Evolutionary conservation across 495 filamentous ascomycete genomes (phyloP), one percentile per base, ranked within the genome.

Genomic region (Trichoderma reesei): DNA sequence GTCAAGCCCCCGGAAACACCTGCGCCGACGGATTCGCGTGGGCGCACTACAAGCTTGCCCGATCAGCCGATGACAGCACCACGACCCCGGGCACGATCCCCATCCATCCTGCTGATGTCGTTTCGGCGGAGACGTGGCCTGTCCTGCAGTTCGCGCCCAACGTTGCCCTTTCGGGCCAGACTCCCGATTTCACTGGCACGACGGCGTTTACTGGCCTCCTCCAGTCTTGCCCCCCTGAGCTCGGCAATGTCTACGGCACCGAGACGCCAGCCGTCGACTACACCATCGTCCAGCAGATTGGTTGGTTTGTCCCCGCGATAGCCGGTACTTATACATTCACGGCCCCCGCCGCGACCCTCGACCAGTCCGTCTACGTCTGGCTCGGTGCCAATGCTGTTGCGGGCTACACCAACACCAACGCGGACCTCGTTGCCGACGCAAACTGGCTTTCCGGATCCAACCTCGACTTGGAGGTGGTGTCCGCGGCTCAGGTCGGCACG

Each of bases 11-110:
- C 6, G 46, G 46, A 26, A 5, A 20, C n/a, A 16, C 56, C 16
- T 41, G 63, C 54, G 13, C 68, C 67, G 46, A 46, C 51, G 61
- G 62, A 34, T 59, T 62, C 61, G 3, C 18, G 18, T 62, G 61
- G 61, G 13, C 61, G 0, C 38, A 42, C 61, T 62, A 31, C 61
- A 44, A 41, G 39, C 39, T 62, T 33, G 26, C 38, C 16, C 39
- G 61, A 33, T 26, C 33, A 5, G 3, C 13, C 11, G 26, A 14
- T n/a, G 16, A 62, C 10, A 46, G 38, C 39, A 16, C 11, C 9
- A 62, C 61, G 5, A 9, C 18, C n/a, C 1, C 5, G 5, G 44
- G 61, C 20, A 62, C 14, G 3, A 41, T 34, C n/a, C 61, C 39
- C 18, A 41, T 31, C 61, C 44, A 44, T 18, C 4, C 44, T 2